Base-by-base conservation (phyloP, 2,329 filamentous ascomycete genomes). In the Xylaria sp. region DNA sequence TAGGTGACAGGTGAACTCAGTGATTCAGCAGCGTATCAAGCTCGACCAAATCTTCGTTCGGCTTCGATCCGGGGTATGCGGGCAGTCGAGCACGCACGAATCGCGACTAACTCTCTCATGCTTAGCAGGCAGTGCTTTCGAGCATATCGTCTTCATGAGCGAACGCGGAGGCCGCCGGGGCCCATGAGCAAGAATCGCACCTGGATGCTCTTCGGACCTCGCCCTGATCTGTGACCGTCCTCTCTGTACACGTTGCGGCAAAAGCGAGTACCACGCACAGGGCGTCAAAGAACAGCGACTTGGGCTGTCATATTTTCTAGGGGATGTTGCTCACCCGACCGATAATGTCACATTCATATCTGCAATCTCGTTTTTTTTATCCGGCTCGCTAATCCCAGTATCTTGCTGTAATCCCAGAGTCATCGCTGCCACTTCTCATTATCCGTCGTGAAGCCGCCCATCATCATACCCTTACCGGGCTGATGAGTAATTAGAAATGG, bases 121-220 rank as follows among this genome's bases (percentile, higher is more conserved):
- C 11, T 25, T 33, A 4, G 19, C 31, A 35, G 21, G 7, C 19
- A 33, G 25, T 11, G 21, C 19, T 25, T 21, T 25, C 21, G 15
- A 17, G 9, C 7, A 54, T 35, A 37, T 3, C 19, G 23, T 23
- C 38, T 33, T n/a, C 13, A 17, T 25, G 13, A 17, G 17, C 29
- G 13, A 31, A 43, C 25, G 25, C 48, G 19, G 40, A 9, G 13
- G 31, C 17, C 41, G 17, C 17, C 17, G 17, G 38, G 49, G 43
- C 38, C 37, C 58, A 51, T 13, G 46, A 31, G 38, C n/a, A 17
- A 15, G 10, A 33, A 27, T 17, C n/a, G 6, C 44, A 33, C 51
- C 52, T 56, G n/a, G n/a, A n/a, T n/a, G 38, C 57, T 55, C 23
- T 49, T 49, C 27, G 35, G 43, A 51, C 19, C 23, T 13, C 29